Evolutionary conservation across 2,329 filamentous ascomycete species (phyloP), one percentile per base, ranked within the genome.

Genomic region (Cladosporium sp.): DNA sequence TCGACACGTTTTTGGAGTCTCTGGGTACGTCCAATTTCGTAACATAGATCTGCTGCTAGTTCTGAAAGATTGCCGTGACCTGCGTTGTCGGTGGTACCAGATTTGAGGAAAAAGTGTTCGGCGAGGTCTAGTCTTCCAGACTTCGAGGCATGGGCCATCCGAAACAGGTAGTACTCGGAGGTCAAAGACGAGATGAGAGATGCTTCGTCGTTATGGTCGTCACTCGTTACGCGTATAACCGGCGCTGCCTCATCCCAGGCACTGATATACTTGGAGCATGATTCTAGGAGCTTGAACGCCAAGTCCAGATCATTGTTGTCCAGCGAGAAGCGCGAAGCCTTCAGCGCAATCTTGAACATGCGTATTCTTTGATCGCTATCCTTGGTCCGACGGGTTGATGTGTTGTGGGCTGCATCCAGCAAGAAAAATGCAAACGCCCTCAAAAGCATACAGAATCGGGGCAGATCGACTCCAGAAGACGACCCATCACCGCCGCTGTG

Each of bases 61-160:
- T 92, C 88, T 1, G 81, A 78, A n/a, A 68, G 50, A 1, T 79
- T 79, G 2, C 72, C 62, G 0, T 80, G 72, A 43, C 86, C 80
- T 2, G 83, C 69, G 0, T 69, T 56, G 55, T 66, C 20, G 66
- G 67, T 38, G 65, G 71, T n/a, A 61, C 74, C 65, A 49, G 84
- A 73, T 65, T 89, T 89, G 37, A 73, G 73, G 71, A 88, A 92
- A 79, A 94, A 85, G 71, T 90, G 85, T 57, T 96, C 90, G 28
- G 90, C 89, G 50, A 92, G 82, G 59, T 93, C 88, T 14, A 88
- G 78, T 40, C 87, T 83, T 40, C 84, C 80, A 68, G 92, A 86
- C 65, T 86, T 85, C 86, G 88, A 96, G 74, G 91, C 90, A 72
- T 94, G 71, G 34, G 82, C 80, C 38, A 85, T 85, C 34, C 89